Percentiles rank a stretch among this genome's conserved stretches.
phyloP scores from a whole-genome alignment of 345 rosid species.

The Acer yangbiense region DNA sequence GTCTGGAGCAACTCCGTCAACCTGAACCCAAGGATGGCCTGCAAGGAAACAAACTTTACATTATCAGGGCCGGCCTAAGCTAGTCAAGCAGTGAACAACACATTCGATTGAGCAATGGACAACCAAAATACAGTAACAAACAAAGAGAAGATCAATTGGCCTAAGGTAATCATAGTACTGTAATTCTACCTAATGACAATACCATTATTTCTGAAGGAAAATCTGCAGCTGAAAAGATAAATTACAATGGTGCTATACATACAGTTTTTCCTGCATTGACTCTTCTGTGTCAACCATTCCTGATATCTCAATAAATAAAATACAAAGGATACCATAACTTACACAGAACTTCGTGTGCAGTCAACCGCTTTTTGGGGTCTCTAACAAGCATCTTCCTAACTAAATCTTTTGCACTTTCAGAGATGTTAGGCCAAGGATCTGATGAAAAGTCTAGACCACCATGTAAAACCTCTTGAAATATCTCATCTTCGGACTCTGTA shows the following conservation, averaged over 20 bases:
- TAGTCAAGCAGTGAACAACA: background rate
- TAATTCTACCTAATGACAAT: background rate
- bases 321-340: constrained; percentile 29
- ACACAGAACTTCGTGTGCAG: constrained; percentile 81
- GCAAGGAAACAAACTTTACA: constrained; percentile 19
- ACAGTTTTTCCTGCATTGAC: background rate
- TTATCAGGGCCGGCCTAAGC: background rate
- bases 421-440: constrained; percentile 87
- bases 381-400: constrained; percentile 73
- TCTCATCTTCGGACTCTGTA: constrained; percentile 76
- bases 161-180: background rate
- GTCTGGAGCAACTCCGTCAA: constrained; percentile 78
- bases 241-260: too few species aligned
- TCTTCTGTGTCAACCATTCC: background rate
- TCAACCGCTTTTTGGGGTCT: constrained; percentile 62
- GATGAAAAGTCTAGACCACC: constrained; percentile 80
- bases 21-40: constrained; percentile 93
- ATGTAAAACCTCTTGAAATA: constrained; percentile 74
- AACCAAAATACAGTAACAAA: too few species aligned
- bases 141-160: too few species aligned
- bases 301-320: background rate
- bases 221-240: background rate
- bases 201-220: background rate
- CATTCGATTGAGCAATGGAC: too few species aligned
- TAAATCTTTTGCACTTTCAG: constrained; percentile 84